Evolutionary conservation across 2,329 filamentous ascomycete species (phyloP).

Genomic region (Xylariaceae sp.): DNA sequence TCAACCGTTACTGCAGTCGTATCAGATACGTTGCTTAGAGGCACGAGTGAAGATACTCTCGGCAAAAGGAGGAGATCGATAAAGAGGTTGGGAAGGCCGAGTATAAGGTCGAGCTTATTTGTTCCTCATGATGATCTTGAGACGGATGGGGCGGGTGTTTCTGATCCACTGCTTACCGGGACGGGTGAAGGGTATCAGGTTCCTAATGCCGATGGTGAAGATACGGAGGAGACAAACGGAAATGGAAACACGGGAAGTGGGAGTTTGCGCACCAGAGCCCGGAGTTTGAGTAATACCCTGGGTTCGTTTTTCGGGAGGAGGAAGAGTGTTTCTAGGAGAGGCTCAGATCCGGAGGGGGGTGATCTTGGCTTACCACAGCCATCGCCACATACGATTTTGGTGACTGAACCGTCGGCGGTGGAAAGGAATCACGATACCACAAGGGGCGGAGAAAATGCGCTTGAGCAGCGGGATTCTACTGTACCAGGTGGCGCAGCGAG

Average conservation of each 20-base stretch:
- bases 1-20: conserved; percentile 57
- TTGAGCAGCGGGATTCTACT: too few species aligned
- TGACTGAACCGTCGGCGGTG: too few species aligned
- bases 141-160: conserved; percentile 18
- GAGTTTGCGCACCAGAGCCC: conserved; percentile 34
- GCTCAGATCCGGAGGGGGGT: conserved; percentile 26
- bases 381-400: too few species aligned
- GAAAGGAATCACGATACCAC: too few species aligned
- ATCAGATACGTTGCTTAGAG: conserved; percentile 50
- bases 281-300: conserved; percentile 39
- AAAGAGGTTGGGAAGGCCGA: conserved; percentile 44
- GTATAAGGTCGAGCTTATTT: conserved; percentile 52
- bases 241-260: too few species aligned
- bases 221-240: conserved; percentile 14
- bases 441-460: too few species aligned
- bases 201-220: conserved; percentile 19
- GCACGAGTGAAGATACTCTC: conserved; percentile 39
- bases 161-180: conserved; percentile 22
- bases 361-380: too few species aligned
- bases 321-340: conserved; percentile 25
- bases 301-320: conserved; percentile 32
- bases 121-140: conserved; percentile 45
- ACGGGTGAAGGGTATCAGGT: conserved; percentile 17
- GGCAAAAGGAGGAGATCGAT: conserved; percentile 41
- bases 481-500: too few species aligned